Evolutionary conservation across 148 eudicot genomes (phyloP), one percentile per base, ranked within the genome.

Genomic region (Pouteria glomerata): DNA sequence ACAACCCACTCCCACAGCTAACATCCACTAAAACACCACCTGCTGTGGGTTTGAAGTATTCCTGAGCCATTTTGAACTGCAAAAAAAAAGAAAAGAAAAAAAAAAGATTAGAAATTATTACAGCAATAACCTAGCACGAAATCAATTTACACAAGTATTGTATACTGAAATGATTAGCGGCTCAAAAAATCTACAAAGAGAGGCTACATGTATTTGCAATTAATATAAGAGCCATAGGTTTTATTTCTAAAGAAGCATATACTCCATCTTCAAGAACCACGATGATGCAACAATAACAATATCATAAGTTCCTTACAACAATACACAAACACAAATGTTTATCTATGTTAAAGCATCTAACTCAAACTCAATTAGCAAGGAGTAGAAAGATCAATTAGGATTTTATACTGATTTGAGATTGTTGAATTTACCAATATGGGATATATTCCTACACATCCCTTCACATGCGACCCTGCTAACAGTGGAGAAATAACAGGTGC

Each of bases 21-120:
- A 86, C 88, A 83, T 95, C 99, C 57, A 95, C 90, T 26, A 95
- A 85, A 74, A 86, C 69, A 57, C 98, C 98, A 78, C 96, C 97
- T 83, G 86, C 90, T 58, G 84, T 87, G 39, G 93, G 88, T 79
- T 86, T 88, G 63, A 95, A 89, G 79, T 88, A 95, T 73, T 95
- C 98, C 75, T 95, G 96, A 63, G 98, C 98, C 97, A 89, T 89
- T 74, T 83, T 84, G 77, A 95, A 95, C 98, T 95, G 91, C 84
- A 81, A 27, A 42, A 31, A 50, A 37, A 52, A 48, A 27, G 34
- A 41, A 68, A 55, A 44, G 45, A 57, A 59, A 74, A 37, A 52
- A 27, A 63, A n/a, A n/a, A n/a, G n/a, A n/a, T n/a, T n/a, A n/a
- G n/a, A n/a, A n/a, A n/a, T n/a, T n/a, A 83, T 42, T 47, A 63